Evolutionary conservation across 495 filamentous ascomycete species (phyloP), one percentile per base, ranked within the genome.

Genomic region (Tuber aestivum): DNA sequence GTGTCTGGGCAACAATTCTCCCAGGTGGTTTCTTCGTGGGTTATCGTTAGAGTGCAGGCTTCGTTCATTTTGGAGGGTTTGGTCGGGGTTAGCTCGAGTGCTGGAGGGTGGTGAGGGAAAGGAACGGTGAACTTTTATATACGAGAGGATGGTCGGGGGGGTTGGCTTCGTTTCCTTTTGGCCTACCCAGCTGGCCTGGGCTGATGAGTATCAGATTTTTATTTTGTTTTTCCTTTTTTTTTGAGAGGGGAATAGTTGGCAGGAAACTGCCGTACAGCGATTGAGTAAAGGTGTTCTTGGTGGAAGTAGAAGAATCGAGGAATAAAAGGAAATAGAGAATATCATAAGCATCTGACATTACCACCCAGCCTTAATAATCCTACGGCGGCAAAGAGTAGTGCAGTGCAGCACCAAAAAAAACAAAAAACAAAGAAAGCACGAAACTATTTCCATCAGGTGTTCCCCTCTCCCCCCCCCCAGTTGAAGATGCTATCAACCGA

Each of bases 371-470:
- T 27, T 32, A 65, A 27, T 65, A 65, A 65, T 65, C 27, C 56
- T 27, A 20, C 14, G 35, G 56, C 56, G 56, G 10, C 27, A 65
- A 65, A 35, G 32, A 2, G 27, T 27, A 65, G 32, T 1, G 27
- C 56, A 65, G 6, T 2, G 14, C 12, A 35, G 27, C 5, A 65
- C 12, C 12, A 14, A 65, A 65, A 40, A 40, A 40, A 7, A n/a
- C n/a, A n/a, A n/a, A 65, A 65, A 65, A 65, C 56, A 65, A 65
- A 65, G 56, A 65, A 65, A 65, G 10, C 50, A 32, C n/a, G n/a
- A 61, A n/a, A 14, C 27, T 61, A 14, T 65, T 65, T 65, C 56
- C 5, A 65, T 65, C 56, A 65, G n/a, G 56, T 32, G n/a, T 32
- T 65, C 27, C n/a, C 12, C n/a, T 16, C 48, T 8, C 21, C 21